Conservation (phyloP, 768 basidiomycete genomes). For the Leccinum fibrillosum region DNA sequence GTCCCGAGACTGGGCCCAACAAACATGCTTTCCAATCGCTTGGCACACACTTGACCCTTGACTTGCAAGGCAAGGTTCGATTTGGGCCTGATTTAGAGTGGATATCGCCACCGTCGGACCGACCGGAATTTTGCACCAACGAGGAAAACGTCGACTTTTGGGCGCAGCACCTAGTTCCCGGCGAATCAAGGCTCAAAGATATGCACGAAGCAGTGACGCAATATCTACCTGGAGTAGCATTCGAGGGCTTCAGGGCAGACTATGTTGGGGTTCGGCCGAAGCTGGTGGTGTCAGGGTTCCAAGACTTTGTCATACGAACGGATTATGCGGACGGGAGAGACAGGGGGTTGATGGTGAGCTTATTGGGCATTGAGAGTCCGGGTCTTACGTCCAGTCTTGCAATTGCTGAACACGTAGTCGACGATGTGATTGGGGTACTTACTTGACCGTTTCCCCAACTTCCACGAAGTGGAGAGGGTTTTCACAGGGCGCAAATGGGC, state of each 20-base stretch:
- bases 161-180: constrained; percentile 60
- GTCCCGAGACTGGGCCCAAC: constrained; percentile 61
- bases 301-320: constrained; percentile 75
- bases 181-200: constrained; percentile 53
- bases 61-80: constrained; percentile 76
- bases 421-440: constrained; percentile 38
- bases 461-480: too few species aligned
- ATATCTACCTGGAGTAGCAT: constrained; percentile 65
- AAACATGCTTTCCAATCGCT: constrained; percentile 75
- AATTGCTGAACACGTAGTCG: constrained; percentile 79
- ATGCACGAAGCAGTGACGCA: constrained; percentile 72
- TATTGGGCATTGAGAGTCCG: constrained; percentile 90
- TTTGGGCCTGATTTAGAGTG: constrained; percentile 95
- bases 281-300: constrained; percentile 77
- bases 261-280: constrained; percentile 89
- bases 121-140: constrained; percentile 26
- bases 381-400: constrained; percentile 87
- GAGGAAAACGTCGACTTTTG: constrained; percentile 71
- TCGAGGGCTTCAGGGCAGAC: constrained; percentile 69
- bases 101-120: constrained; percentile 52
- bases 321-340: constrained; percentile 51
- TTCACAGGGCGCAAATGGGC: too few species aligned
- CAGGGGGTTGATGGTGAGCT: constrained; percentile 59
- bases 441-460: too few species aligned
- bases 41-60: constrained; percentile 90